Evolutionary conservation across 164 flowering plant genomes (phyloP).

Genomic region (Malania oleifera): DNA sequence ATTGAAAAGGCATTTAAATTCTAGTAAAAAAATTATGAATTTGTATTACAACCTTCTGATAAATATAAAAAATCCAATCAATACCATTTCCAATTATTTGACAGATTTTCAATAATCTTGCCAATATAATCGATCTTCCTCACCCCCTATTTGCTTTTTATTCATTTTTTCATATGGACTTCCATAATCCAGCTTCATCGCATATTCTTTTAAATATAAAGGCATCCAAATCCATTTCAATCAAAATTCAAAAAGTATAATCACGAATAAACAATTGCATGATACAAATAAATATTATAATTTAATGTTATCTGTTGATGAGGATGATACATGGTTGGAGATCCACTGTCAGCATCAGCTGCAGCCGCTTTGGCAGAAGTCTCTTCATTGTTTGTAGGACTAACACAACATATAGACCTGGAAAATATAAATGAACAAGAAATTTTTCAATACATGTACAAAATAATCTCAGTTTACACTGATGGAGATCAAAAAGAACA

Average conservation of each 20-base stretch:
- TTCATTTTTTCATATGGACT: too few species aligned
- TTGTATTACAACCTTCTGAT: too few species aligned
- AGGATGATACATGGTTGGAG: constrained; percentile 68
- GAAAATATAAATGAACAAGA: not conserved
- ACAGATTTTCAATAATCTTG: too few species aligned
- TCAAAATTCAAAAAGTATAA: not conserved
- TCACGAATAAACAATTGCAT: not conserved
- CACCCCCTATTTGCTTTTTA: too few species aligned
- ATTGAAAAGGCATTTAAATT: too few species aligned
- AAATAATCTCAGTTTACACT: too few species aligned
- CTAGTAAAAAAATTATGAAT: too few species aligned
- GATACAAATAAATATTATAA: not conserved
- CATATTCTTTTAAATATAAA: not conserved
- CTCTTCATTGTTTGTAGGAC: constrained; percentile 62
- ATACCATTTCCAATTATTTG: not conserved
- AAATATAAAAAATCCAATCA: not conserved
- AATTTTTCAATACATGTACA: not conserved
- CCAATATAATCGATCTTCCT: too few species aligned
- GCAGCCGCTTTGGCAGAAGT: constrained; percentile 73
- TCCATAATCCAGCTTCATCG: too few species aligned
- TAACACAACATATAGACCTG: constrained; percentile 40
- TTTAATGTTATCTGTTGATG: not conserved
- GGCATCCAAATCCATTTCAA: not conserved
- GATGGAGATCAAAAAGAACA: too few species aligned
- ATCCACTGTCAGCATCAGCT: constrained; percentile 56